Base-by-base conservation (phyloP, 768 basidiomycete genomes). In the Mycena vulgaris region DNA sequence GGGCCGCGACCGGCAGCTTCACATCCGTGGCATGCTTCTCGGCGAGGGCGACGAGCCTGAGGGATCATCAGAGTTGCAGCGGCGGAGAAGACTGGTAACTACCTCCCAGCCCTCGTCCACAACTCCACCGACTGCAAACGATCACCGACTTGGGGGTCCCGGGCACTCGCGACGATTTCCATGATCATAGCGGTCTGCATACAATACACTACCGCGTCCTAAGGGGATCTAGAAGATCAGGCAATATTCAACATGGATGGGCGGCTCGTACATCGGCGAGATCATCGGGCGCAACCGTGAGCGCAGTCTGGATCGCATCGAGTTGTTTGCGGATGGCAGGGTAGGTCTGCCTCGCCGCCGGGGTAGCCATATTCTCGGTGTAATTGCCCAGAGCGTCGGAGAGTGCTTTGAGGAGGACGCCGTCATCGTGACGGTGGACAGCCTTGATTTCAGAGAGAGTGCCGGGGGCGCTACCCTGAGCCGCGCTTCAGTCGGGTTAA, bases 11-110 rank as follows among this genome's bases (percentile, higher is more conserved):
- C 14, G 49, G 37, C 17, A 53, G 13, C 31, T n/a, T 39, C 30
- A 33, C 6, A 47, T 64, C 63, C 30, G 35, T 64, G 33, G 63
- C 51, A 27, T 64, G 63, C 35, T 64, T 37, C 30, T 40, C 51
- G 7, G 37, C 25, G 3, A 53, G 31, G 10, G 23, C n/a, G 16
- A 52, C 51, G 21, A 52, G 5, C 10, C 48, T 62, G 42, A n/a
- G 42, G 10, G 33, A 2, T 31, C 5, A 31, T 16, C 31, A 48
- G 27, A 14, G 14, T 11, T 51, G 47, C 28, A 21, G 30, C n/a
- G n/a, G 61, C 11, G 7, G 7, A 9, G 8, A 16, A 25, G 17
- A n/a, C n/a, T 13, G 16, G 7, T 9, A 28, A 23, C 10, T 62
- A 49, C 61, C 63, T 52, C 25, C 4, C 16, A 11, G 51, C 51